Evolutionary conservation across 768 basidiomycete genomes (phyloP).

Genomic region (Phanerodontia chrysosporium): DNA sequence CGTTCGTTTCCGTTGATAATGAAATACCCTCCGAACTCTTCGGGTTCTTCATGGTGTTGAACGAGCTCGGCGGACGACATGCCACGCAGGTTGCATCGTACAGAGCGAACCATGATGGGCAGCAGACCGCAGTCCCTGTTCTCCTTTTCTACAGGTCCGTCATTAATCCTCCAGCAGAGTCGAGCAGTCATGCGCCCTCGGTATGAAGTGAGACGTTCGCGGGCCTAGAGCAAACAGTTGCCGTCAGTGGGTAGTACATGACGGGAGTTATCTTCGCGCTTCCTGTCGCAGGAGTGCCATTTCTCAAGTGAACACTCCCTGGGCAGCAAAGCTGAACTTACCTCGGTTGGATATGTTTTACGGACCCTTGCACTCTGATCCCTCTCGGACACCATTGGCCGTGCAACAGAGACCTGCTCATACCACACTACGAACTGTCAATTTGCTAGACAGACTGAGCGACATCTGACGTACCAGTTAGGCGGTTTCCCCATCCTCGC

Average conservation of each 20-base stretch:
- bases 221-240: constrained; percentile 50
- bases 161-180: constrained; percentile 75
- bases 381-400: constrained; percentile 84
- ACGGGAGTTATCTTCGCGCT: background rate
- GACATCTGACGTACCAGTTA: constrained; percentile 61
- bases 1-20: constrained; percentile 99
- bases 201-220: constrained; percentile 91
- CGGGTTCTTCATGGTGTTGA: constrained; percentile 88
- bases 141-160: constrained; percentile 58
- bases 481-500: constrained; percentile 73
- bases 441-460: constrained; percentile 6
- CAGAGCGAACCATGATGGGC: constrained; percentile 96
- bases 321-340: constrained; percentile 27
- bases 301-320: background rate
- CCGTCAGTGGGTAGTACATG: background rate
- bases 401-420: constrained; percentile 74
- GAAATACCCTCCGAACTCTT: constrained; percentile 99
- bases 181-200: constrained; percentile 85
- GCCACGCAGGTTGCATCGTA: constrained; percentile 84
- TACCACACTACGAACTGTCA: constrained; percentile 69
- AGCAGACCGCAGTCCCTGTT: constrained; percentile 85
- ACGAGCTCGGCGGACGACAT: constrained; percentile 87
- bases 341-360: constrained; percentile 87
- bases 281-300: background rate
- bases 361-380: constrained; percentile 72